These are phyloP conservation scores for Apiotrichum montevideense DNA, from an alignment of 1,284 basidiomycete genomes.

Conservation along the genomic window DNA sequence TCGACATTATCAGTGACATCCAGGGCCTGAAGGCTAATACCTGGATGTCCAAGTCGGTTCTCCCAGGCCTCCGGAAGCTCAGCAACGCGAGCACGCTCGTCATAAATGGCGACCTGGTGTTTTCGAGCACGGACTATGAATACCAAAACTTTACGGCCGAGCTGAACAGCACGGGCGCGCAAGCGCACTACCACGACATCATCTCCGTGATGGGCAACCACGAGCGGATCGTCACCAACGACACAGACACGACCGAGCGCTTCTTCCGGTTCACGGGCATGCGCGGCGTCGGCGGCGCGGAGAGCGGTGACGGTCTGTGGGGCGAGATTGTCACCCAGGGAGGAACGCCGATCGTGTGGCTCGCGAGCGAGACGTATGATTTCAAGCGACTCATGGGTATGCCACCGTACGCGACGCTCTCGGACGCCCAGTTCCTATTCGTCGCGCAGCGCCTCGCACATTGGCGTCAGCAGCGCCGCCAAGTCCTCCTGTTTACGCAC, in stretches of 20 bases:
- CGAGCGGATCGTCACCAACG: background rate
- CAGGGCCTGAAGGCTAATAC: background rate
- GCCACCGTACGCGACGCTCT: background rate
- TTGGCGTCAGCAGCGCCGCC: background rate
- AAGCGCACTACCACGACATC: slow-evolving; percentile 1
- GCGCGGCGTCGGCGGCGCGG: background rate
- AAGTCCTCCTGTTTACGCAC: slow-evolving; percentile 4
- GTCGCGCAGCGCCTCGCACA: background rate
- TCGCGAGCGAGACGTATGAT: slow-evolving; percentile 1
- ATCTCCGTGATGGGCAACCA: slow-evolving; percentile 1
- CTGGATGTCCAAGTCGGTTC: slow-evolving; percentile 1
- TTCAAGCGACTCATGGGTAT: background rate
- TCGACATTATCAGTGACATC: slow-evolving; percentile 8
- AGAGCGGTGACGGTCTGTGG: background rate
- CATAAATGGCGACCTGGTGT: slow-evolving; percentile 6
- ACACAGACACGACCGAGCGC: background rate
- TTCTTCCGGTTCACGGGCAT: background rate
- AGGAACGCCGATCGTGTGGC: slow-evolving; percentile 3
- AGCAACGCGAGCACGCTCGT: slow-evolving; percentile 2
- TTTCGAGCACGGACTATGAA: background rate
- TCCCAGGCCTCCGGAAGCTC: background rate
- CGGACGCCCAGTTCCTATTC: slow-evolving; percentile 5
- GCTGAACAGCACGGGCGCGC: background rate
- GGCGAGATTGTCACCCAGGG: slow-evolving; percentile 1
- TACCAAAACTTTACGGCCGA: slow-evolving; percentile 1